Percentiles rank a stretch among this genome's conserved stretches.
Conservation (phyloP, 2,329 filamentous ascomycete genomes). For the Dothiorella sarmentorum region DNA sequence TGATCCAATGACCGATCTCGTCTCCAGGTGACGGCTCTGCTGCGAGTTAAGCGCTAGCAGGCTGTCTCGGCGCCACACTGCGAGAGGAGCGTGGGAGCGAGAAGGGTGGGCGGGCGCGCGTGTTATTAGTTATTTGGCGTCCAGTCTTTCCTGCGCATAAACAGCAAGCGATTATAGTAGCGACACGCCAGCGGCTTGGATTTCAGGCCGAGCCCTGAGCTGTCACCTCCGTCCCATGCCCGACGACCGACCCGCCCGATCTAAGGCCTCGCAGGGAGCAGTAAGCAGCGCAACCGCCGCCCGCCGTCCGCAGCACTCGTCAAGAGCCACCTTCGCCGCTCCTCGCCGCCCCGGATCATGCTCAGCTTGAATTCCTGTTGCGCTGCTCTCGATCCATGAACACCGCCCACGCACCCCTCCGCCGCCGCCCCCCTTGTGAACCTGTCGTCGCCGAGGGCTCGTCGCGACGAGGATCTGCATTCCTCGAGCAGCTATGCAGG, state of each 20-base stretch:
- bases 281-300: conserved; percentile 11
- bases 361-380: conserved; percentile 5
- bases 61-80: conserved; percentile 10
- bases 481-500: conserved; percentile 28
- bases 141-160: not conserved
- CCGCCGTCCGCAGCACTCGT: not conserved
- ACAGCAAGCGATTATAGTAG: conserved; percentile 7
- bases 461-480: conserved; percentile 24
- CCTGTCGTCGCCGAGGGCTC: conserved; percentile 21
- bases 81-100: not conserved
- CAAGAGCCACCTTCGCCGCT: conserved; percentile 2
- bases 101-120: not conserved
- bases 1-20: conserved; percentile 6
- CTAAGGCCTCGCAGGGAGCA: conserved; percentile 1
- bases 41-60: conserved; percentile 10
- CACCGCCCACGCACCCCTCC: conserved; percentile 13
- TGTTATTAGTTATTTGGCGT: not conserved
- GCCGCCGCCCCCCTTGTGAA: conserved; percentile 20
- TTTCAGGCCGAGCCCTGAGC: not conserved
- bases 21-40: not conserved
- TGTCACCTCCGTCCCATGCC: conserved; percentile 15
- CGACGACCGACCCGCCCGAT: not conserved
- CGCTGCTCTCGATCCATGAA: conserved; percentile 22
- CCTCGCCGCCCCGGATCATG: conserved; percentile 16
- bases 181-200: not conserved